Percentiles rank a stretch among this genome's conserved stretches.
phyloP scores from a whole-genome alignment of 371 early-diverging fungal species.

The Mucor indicus region DNA sequence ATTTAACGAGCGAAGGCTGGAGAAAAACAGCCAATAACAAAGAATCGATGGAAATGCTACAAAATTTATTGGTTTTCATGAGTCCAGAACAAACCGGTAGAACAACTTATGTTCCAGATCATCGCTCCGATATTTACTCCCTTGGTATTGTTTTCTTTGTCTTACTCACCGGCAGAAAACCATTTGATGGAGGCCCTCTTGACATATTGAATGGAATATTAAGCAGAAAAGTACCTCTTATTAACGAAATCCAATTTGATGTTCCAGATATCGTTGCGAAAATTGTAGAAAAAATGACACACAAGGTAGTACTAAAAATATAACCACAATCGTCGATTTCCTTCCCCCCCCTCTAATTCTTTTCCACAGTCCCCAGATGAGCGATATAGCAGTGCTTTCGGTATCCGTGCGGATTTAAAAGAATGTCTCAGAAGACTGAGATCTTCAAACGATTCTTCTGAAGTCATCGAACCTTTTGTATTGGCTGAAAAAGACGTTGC shows the following conservation, averaged over 20 bases:
- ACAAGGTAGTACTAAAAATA: constrained; percentile 32
- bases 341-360: neutral
- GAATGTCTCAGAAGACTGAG: constrained; percentile 40
- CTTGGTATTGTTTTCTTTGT: constrained; percentile 53
- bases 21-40: constrained; percentile 36
- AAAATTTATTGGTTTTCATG: constrained; percentile 32
- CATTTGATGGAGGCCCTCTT: constrained; percentile 52
- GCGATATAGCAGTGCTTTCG: constrained; percentile 55
- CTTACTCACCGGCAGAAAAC: constrained; percentile 48
- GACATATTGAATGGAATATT: constrained; percentile 54
- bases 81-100: constrained; percentile 58
- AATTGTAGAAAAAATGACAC: constrained; percentile 57
- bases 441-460: constrained; percentile 17
- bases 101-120: constrained; percentile 55
- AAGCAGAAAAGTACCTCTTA: constrained; percentile 40
- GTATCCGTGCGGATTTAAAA: constrained; percentile 52
- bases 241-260: constrained; percentile 46
- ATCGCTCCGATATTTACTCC: constrained; percentile 56
- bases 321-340: neutral
- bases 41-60: constrained; percentile 23
- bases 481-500: constrained; percentile 43
- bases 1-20: constrained; percentile 45
- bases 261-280: constrained; percentile 44
- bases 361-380: constrained; percentile 49
- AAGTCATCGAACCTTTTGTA: constrained; percentile 32